A percentile compares a stretch with the other conserved stretches of the same genome.
These are phyloP conservation scores for Emiliania huxleyi DNA, from an alignment of 78 protist genomes.

Conservation along the genomic window DNA sequence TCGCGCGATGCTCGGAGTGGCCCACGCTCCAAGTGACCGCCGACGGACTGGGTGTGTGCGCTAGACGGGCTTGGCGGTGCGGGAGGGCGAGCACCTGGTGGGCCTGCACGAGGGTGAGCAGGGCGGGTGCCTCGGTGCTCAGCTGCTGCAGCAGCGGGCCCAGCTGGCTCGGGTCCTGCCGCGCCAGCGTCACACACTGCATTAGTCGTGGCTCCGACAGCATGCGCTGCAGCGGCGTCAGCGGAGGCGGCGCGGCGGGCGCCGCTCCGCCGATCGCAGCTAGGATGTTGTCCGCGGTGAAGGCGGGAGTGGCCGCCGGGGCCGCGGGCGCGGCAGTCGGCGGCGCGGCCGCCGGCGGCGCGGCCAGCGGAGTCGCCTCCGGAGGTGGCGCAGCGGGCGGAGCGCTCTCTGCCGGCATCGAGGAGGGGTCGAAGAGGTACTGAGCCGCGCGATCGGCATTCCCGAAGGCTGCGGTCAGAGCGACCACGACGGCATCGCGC, in stretches of 20 bases:
- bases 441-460: background rate
- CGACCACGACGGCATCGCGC: background rate
- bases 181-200: background rate
- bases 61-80: no score
- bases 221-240: background rate
- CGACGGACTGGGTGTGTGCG: no score
- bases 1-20: no score
- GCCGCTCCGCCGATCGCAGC: background rate
- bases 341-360: background rate
- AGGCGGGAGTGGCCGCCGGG: background rate
- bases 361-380: background rate
- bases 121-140: slow-evolving; percentile 43
- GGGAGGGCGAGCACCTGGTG: no score
- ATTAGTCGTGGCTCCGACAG: background rate
- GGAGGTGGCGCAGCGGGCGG: background rate
- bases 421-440: background rate
- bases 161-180: background rate
- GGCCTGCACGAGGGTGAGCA: slow-evolving; percentile 56
- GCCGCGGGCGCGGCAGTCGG: background rate
- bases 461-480: background rate
- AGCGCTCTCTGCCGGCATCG: no score
- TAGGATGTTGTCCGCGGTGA: background rate
- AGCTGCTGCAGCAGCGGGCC: slow-evolving; percentile 8
- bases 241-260: background rate
- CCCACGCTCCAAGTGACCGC: no score